A percentile compares a stretch with the other conserved stretches of the same genome.
Conservation (phyloP, 1,284 basidiomycete species). For the Sanghuangporus sanghuang region DNA sequence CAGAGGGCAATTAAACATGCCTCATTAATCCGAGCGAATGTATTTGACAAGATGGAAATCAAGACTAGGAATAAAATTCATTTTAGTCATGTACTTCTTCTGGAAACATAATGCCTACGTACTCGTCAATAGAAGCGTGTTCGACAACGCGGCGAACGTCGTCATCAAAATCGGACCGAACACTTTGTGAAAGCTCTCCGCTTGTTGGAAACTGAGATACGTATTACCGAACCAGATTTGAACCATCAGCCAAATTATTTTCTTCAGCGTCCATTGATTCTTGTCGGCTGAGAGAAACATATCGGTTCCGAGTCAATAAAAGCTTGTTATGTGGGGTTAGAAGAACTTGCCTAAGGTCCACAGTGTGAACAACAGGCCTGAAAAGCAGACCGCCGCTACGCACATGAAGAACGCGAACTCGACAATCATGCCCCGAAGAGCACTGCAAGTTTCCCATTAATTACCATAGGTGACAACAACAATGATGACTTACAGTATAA, state of each 20-base stretch:
- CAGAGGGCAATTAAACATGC: constrained; percentile 36
- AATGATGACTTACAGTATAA: constrained; percentile 59
- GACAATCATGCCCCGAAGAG: constrained; percentile 50
- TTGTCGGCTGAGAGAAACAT: constrained; percentile 33
- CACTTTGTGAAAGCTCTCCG: constrained; percentile 75
- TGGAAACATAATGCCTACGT: constrained; percentile 24
- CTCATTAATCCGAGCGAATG: constrained; percentile 74
- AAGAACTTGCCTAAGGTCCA: constrained; percentile 60
- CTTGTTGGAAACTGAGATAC: constrained; percentile 63
- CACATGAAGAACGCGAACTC: constrained; percentile 84
- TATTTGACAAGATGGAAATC: constrained; percentile 83
- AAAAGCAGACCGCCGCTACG: constrained; percentile 81
- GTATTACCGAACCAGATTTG: constrained; percentile 85
- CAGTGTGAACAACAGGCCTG: constrained; percentile 79
- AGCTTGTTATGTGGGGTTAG: background rate
- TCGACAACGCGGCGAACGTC: constrained; percentile 76
- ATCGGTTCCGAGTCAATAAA: background rate
- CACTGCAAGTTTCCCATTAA: constrained; percentile 38
- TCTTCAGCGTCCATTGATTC: constrained; percentile 55
- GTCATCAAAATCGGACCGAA: constrained; percentile 86
- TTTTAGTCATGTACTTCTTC: background rate
- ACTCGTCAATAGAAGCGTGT: constrained; percentile 79
- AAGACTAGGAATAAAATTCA: constrained; percentile 50
- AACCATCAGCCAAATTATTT: constrained; percentile 77
- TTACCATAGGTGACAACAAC: background rate